Evolutionary conservation across 768 basidiomycete species (phyloP), one percentile per base, ranked within the genome.

Genomic region (Tylopilus vinaceipallidus): DNA sequence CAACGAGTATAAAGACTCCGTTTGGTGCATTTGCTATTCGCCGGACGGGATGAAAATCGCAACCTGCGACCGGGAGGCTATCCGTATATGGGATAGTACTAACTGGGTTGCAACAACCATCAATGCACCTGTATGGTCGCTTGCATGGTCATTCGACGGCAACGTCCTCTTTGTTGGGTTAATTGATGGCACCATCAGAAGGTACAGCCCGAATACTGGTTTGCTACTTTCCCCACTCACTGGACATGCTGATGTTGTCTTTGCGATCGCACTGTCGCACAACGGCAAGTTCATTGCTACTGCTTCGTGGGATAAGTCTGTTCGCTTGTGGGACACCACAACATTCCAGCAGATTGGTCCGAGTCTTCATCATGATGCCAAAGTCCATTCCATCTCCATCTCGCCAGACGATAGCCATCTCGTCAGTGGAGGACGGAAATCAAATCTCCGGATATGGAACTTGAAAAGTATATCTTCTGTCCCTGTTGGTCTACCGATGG

Each of bases 281-380:
- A 43, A 51, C 13, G 36, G 40, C 24, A 54, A 47, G 7, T 64
- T 62, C 33, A 11, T 68, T 24, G 65, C 56, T 3, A 67, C 65
- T 6, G 66, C 55, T 1, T 69, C 65, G 4, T 52, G 43, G 54
- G 66, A 68, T 22, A 59, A 42, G 17, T 67, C 65, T 3, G 50
- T 65, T n/a, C 54, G 67, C 33, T 43, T 69, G 20, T 69, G 65
- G 63, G 61, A 65, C 32, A 43, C 52, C 0, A 34, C n/a, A 17
- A 55, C 62, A 2, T 50, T 56, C 19, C 52, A 54, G 17, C 62
- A 52, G 37, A 30, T 58, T 6, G 59, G 53, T 12, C 58, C 59
- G 3, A 22, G 3, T n/a, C 62, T 63, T 35, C 36, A 20, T 27
- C 61, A 63, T n/a, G 36, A 50, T 16, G 7, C 39, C 13, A 32